A percentile compares a stretch with the other conserved stretches of the same genome.
These are phyloP conservation scores for Sarocladium oryzae DNA, from an alignment of 2,329 filamentous ascomycete species.

Conservation along the genomic window DNA sequence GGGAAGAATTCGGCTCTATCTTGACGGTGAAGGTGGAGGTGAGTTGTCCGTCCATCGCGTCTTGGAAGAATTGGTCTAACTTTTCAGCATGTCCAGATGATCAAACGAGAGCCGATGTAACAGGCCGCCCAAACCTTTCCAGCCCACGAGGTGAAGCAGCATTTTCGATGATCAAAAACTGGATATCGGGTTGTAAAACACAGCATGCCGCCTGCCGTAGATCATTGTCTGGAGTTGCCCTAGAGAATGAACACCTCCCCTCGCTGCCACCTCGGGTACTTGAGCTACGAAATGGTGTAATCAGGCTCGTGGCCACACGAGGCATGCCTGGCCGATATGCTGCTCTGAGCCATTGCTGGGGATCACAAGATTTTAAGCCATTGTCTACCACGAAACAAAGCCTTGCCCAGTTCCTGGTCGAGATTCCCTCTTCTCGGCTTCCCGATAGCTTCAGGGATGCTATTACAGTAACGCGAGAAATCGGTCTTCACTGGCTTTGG, in stretches of 20 bases:
- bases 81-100: neutral
- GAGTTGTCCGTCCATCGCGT: too few relatives aligned
- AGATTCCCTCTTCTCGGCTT: conserved; percentile 5
- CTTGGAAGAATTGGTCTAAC: too few relatives aligned
- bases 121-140: neutral
- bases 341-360: conserved; percentile 13
- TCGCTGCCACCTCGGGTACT: neutral
- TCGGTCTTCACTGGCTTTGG: conserved; percentile 18
- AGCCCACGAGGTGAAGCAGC: neutral
- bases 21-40: neutral
- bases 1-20: neutral
- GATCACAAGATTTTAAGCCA: neutral
- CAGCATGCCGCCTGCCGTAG: neutral
- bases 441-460: conserved; percentile 17
- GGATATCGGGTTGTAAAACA: neutral
- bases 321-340: conserved; percentile 32
- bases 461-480: conserved; percentile 11
- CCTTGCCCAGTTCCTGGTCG: neutral
- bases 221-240: neutral
- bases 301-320: neutral
- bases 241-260: neutral
- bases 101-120: neutral
- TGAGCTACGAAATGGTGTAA: neutral
- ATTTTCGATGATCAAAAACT: neutral
- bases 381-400: conserved; percentile 1